These are phyloP conservation scores for Eucalyptus pauciflora DNA, from an alignment of 345 rosid species.

Conservation along the genomic window DNA sequence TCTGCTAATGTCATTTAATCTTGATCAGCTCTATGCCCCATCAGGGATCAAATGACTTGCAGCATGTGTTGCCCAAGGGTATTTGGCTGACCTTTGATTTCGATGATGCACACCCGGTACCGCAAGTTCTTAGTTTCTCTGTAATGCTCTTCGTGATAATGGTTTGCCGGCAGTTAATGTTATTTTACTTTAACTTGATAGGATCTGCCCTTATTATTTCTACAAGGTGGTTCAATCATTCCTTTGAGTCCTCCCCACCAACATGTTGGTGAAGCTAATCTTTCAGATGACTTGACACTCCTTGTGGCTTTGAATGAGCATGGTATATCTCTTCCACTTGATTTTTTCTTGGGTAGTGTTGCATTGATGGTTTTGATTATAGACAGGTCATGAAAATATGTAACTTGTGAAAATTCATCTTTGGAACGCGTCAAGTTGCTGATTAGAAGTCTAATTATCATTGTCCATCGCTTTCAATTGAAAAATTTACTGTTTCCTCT, in stretches of 20 bases:
- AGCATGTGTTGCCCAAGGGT: constrained; percentile 52
- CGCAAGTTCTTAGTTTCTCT: neutral
- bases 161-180: neutral
- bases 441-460: no score
- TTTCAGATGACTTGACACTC: constrained; percentile 65
- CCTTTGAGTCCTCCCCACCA: constrained; percentile 55
- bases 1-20: neutral
- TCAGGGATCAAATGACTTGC: constrained; percentile 32
- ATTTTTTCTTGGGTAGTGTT: no score
- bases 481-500: no score
- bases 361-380: no score
- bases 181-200: constrained; percentile 6
- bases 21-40: constrained; percentile 32
- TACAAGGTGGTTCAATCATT: constrained; percentile 86
- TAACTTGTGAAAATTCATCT: no score
- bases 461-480: no score
- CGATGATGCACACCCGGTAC: constrained; percentile 84
- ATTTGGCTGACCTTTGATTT: constrained; percentile 76
- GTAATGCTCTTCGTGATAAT: neutral
- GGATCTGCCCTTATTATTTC: constrained; percentile 79
- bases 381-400: no score
- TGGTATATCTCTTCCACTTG: constrained; percentile 27
- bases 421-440: no score
- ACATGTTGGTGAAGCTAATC: constrained; percentile 52
- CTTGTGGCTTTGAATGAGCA: constrained; percentile 69